Conservation (phyloP, 805 yeast genomes). For the Hanseniaspora taiwanica region DNA sequence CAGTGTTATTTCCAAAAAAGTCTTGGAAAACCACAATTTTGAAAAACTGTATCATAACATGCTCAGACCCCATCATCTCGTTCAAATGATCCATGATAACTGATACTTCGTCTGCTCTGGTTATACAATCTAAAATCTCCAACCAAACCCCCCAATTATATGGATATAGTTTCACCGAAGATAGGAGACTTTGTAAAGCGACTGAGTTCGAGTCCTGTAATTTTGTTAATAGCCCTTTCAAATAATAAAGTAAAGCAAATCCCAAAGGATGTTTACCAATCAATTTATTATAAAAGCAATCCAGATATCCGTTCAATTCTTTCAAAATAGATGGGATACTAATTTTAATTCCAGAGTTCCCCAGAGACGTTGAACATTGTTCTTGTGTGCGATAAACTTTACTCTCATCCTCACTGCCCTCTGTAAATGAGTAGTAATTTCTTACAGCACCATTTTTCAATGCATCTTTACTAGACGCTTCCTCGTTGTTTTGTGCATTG, state of each 20-base stretch:
- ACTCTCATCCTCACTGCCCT: background rate
- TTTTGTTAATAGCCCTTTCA: slow-evolving; percentile 57
- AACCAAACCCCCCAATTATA: slow-evolving; percentile 92
- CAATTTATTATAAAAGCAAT: slow-evolving; percentile 3
- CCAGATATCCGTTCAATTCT: slow-evolving; percentile 24
- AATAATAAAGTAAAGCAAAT: slow-evolving; percentile 50
- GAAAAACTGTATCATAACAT: slow-evolving; percentile 41
- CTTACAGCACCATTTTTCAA: background rate
- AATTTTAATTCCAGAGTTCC: slow-evolving; percentile 13
- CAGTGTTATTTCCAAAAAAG: slow-evolving; percentile 50
- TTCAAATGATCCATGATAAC: slow-evolving; percentile 27
- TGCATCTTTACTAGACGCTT: background rate
- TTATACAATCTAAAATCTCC: slow-evolving; percentile 53
- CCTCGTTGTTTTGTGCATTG: background rate
- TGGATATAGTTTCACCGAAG: slow-evolving; percentile 57
- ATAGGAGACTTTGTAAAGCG: slow-evolving; percentile 50
- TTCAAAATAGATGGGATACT: slow-evolving; percentile 26
- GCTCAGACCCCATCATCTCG: slow-evolving; percentile 13
- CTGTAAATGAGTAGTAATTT: background rate
- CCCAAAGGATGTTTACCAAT: slow-evolving; percentile 10
- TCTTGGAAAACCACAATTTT: slow-evolving; percentile 61
- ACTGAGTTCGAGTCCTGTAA: slow-evolving; percentile 38
- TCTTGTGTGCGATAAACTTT: background rate
- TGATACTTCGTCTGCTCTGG: slow-evolving; percentile 48
- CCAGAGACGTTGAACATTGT: background rate